Evolutionary conservation across 2,329 filamentous ascomycete genomes (phyloP), one percentile per base, ranked within the genome.

Genomic region (Microsporum canis): DNA sequence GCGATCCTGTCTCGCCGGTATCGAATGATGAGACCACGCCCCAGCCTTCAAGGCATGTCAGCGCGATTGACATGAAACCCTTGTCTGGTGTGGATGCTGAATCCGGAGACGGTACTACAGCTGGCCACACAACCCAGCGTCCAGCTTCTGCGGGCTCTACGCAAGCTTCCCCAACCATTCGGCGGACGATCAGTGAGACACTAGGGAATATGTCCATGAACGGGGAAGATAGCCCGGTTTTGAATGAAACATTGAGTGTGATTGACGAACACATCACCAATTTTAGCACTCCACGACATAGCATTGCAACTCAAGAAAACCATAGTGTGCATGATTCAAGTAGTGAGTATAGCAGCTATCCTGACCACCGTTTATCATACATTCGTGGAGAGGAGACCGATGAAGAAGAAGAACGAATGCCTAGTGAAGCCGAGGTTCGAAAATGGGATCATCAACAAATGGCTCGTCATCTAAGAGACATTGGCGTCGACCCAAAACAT

Each of bases 201-300:
- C 71, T 83, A 57, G 74, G 77, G 61, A 77, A 77, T 63, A 78
- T 84, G 67, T 77, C 75, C 49, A 78, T 84, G 67, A 77, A 75
- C 51, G 71, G 78, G 17, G 78, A 84, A 66, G 83, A 85, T 60
- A 88, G 85, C 70, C 88, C 89, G 8, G 91, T 96, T 57, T 88
- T 97, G 79, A 91, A 91, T 71, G 91, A 97, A 72, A 96, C 92
- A 0, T 77, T 97, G 58, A 96, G 91, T 69, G 92, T 97, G 62
- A 97, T 97, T 68, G 88, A 97, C 72, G 92, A 97, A 75, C 92
- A 96, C 71, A 96, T 97, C 67, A 96, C 90, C 47, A 88, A 96
- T 71, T 83, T 97, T 76, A 82, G 80, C 71, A 84, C 80, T 4
- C 82, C 82, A 60, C 79, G 82, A 29, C 81, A 83, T 63, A 80